A percentile compares a stretch with the other conserved stretches of the same genome.
These are phyloP conservation scores for Colletotrichum plurivorum DNA, from an alignment of 2,329 filamentous ascomycete species.

Conservation along the genomic window DNA sequence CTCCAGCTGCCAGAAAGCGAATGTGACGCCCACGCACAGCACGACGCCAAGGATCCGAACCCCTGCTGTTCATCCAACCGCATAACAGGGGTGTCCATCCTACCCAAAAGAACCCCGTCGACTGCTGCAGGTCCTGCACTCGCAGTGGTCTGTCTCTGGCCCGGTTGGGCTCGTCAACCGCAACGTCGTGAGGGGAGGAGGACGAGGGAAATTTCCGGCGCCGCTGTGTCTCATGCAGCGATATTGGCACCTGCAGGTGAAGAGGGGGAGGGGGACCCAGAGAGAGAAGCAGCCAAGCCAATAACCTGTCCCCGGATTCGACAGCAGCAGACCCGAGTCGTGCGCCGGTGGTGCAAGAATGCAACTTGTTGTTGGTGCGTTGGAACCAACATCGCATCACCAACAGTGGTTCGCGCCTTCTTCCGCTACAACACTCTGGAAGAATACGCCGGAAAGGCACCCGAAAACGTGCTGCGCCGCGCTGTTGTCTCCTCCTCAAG, in stretches of 20 bases:
- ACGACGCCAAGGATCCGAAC: no score
- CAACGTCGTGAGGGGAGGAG: not conserved
- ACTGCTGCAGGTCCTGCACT: not conserved
- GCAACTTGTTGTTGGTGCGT: not conserved
- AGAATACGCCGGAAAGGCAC: not conserved
- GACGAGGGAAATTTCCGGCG: not conserved
- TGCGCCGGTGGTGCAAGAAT: not conserved
- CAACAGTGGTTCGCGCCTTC: not conserved
- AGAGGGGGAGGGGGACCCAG: not conserved
- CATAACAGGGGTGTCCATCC: not conserved
- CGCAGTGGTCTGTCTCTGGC: not conserved
- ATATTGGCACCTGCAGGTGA: slow-evolving; percentile 5
- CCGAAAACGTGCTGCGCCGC: not conserved
- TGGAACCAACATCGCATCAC: not conserved
- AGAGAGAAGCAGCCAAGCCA: slow-evolving; percentile 1
- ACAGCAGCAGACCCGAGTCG: not conserved
- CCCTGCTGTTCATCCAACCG: not conserved
- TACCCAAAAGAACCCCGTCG: not conserved
- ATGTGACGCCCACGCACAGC: slow-evolving; percentile 1
- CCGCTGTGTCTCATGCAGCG: not conserved
- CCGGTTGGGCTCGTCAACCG: not conserved
- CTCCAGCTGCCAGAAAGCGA: not conserved
- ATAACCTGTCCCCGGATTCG: not conserved
- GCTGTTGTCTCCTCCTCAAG: not conserved
- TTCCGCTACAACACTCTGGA: not conserved